phyloP scores from a whole-genome alignment of 352 stramenopile genomes.

The Globisporangium parvum region DNA sequence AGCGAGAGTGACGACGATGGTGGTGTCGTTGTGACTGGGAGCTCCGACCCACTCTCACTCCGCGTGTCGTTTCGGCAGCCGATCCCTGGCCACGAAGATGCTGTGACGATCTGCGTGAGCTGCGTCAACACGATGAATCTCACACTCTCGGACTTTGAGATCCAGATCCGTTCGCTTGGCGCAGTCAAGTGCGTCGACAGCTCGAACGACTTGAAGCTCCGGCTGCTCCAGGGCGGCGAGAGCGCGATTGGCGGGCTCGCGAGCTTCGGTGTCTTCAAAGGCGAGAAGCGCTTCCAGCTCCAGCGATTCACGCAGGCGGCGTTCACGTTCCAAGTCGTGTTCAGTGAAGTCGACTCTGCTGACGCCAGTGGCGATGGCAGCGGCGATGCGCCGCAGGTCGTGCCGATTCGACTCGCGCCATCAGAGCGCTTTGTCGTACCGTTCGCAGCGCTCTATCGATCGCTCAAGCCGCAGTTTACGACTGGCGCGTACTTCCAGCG shows the following conservation, averaged over 20 bases:
- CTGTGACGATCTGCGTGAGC: slow-evolving; percentile 38
- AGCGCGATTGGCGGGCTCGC: slow-evolving; percentile 32
- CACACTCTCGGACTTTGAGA: slow-evolving; percentile 53
- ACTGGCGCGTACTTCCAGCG: slow-evolving; percentile 39
- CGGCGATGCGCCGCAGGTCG: slow-evolving; percentile 14
- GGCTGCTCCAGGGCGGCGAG: slow-evolving; percentile 28
- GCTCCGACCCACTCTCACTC: slow-evolving; percentile 53
- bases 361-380: slow-evolving; percentile 1
- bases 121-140: slow-evolving; percentile 69
- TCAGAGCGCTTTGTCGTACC: slow-evolving; percentile 41
- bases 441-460: slow-evolving; percentile 43
- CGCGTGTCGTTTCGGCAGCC: slow-evolving; percentile 52
- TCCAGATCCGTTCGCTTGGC: slow-evolving; percentile 44
- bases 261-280: slow-evolving; percentile 54
- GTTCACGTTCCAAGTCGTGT: slow-evolving; percentile 63
- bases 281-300: slow-evolving; percentile 62
- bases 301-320: slow-evolving; percentile 41
- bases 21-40: slow-evolving; percentile 41
- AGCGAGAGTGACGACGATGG: neutral
- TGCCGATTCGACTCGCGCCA: slow-evolving; percentile 18
- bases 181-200: slow-evolving; percentile 45
- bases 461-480: slow-evolving; percentile 21
- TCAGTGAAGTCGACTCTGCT: slow-evolving; percentile 26
- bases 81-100: slow-evolving; percentile 31
- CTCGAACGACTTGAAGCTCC: slow-evolving; percentile 54